Percentiles rank a stretch among this genome's conserved stretches.
Conservation (phyloP, 1,284 basidiomycete species). For the Tilletiopsis washingtonensis region DNA sequence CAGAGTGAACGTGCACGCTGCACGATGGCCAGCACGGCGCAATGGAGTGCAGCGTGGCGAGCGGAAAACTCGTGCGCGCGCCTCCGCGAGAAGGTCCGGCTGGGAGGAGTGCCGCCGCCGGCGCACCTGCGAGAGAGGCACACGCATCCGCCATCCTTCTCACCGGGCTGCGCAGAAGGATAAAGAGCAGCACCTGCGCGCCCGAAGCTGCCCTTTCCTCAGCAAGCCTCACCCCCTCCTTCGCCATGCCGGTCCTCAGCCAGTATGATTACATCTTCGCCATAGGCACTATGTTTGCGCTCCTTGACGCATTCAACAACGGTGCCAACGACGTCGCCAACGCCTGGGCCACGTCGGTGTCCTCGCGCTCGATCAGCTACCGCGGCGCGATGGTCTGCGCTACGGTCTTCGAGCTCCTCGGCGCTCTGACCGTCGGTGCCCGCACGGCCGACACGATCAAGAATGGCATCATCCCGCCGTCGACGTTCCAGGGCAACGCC, state of each 20-base stretch:
- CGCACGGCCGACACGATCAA: constrained; percentile 51
- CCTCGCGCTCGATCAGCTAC: constrained; percentile 51
- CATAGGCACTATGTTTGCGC: constrained; percentile 49
- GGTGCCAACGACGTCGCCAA: constrained; percentile 52
- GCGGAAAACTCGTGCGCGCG: too few relatives aligned
- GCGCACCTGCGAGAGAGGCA: too few relatives aligned
- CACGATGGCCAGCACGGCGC: too few relatives aligned
- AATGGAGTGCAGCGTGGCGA: too few relatives aligned
- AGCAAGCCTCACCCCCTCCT: not conserved
- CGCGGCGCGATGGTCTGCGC: constrained; percentile 50
- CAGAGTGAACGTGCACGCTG: too few relatives aligned
- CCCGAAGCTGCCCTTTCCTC: too few relatives aligned
- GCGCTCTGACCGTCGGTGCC: constrained; percentile 50
- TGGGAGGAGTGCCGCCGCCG: too few relatives aligned
- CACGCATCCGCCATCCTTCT: too few relatives aligned
- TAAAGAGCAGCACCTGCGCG: too few relatives aligned
- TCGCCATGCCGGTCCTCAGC: constrained; percentile 5
- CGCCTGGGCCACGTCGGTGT: constrained; percentile 52
- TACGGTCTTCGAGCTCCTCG: constrained; percentile 50
- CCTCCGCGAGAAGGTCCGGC: too few relatives aligned
- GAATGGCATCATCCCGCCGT: constrained; percentile 49
- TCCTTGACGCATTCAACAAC: constrained; percentile 52
- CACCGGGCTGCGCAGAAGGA: too few relatives aligned
- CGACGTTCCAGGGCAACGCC: constrained; percentile 49
- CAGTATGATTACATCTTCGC: constrained; percentile 52